These are phyloP conservation scores for Pseudogymnoascus sp. DNA, from an alignment of 2,329 filamentous ascomycete genomes.

Conservation along the genomic window DNA sequence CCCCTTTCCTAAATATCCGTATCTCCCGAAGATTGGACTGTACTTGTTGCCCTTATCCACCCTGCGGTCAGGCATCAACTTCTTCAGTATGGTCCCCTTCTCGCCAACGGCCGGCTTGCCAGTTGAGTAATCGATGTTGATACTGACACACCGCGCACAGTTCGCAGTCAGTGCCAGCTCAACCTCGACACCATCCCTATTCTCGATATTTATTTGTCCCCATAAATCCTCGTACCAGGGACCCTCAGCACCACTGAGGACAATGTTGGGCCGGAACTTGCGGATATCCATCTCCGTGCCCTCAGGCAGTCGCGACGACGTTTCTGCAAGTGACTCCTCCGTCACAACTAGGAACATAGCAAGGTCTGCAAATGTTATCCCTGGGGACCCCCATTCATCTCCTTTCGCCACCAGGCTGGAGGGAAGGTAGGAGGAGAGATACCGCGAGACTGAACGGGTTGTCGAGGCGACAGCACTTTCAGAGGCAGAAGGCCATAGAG, in stretches of 20 bases:
- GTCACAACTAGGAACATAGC: conserved; percentile 68
- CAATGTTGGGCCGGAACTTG: conserved; percentile 66
- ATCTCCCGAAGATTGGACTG: conserved; percentile 63
- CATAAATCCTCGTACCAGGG: conserved; percentile 67
- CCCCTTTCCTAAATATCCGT: conserved; percentile 47
- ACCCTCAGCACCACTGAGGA: conserved; percentile 48
- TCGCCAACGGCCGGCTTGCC: conserved; percentile 50
- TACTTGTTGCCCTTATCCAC: conserved; percentile 62
- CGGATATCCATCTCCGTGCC: conserved; percentile 49
- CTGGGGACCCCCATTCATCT: not conserved
- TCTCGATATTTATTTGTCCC: conserved; percentile 46
- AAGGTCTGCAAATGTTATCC: conserved; percentile 62
- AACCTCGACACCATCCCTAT: conserved; percentile 15
- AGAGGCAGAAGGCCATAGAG: conserved; percentile 35
- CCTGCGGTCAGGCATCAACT: conserved; percentile 59
- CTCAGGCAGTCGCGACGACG: conserved; percentile 47
- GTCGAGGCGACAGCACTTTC: conserved; percentile 13
- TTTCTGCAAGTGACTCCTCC: conserved; percentile 57
- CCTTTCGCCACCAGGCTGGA: not conserved
- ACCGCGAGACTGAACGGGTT: conserved; percentile 30
- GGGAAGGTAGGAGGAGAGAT: conserved; percentile 29
- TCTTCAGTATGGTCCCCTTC: conserved; percentile 55
- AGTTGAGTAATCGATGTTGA: conserved; percentile 64
- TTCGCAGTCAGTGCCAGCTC: conserved; percentile 56
- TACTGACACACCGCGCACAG: conserved; percentile 57